phyloP scores from a whole-genome alignment of 2,329 filamentous ascomycete genomes.

The Tympanopsis confertula region DNA sequence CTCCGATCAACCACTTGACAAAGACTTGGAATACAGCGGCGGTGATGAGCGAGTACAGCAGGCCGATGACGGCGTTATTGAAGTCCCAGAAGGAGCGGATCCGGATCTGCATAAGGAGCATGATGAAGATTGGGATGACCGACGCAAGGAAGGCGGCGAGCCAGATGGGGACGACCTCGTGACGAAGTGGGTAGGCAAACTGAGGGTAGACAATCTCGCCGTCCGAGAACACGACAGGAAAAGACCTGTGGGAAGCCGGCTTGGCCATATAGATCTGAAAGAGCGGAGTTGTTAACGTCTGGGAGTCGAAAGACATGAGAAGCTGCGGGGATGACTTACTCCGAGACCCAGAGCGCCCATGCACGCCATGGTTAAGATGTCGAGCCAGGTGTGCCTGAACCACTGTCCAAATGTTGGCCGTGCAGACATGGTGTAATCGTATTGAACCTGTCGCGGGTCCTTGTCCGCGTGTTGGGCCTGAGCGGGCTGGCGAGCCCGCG shows the following conservation, averaged over 20 bases:
- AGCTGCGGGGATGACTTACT: slow-evolving; percentile 26
- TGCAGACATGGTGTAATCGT: slow-evolving; percentile 33
- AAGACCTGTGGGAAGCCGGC: slow-evolving; percentile 58
- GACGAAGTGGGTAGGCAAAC: slow-evolving; percentile 59
- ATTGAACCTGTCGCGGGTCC: no score
- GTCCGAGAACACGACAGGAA: slow-evolving; percentile 54
- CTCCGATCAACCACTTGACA: slow-evolving; percentile 65
- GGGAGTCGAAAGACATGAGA: neutral
- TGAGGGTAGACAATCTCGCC: slow-evolving; percentile 59
- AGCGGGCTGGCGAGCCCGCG: no score
- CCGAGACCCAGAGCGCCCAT: slow-evolving; percentile 59
- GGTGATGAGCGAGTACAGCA: slow-evolving; percentile 58
- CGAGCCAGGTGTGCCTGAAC: slow-evolving; percentile 56
- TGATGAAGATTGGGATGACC: slow-evolving; percentile 52
- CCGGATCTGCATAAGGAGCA: slow-evolving; percentile 56
- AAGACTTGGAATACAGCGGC: slow-evolving; percentile 70
- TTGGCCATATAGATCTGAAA: slow-evolving; percentile 47
- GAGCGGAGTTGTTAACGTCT: neutral
- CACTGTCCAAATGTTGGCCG: slow-evolving; percentile 57
- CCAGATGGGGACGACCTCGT: slow-evolving; percentile 64
- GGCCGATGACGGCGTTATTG: slow-evolving; percentile 60
- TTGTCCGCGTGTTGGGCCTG: no score
- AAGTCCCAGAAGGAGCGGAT: slow-evolving; percentile 58
- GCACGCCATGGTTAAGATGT: slow-evolving; percentile 53
- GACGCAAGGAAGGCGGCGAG: slow-evolving; percentile 53